These are phyloP conservation scores for Olyra latifolia DNA, from an alignment of 176 grass and related monocot genomes.

Conservation along the genomic window DNA sequence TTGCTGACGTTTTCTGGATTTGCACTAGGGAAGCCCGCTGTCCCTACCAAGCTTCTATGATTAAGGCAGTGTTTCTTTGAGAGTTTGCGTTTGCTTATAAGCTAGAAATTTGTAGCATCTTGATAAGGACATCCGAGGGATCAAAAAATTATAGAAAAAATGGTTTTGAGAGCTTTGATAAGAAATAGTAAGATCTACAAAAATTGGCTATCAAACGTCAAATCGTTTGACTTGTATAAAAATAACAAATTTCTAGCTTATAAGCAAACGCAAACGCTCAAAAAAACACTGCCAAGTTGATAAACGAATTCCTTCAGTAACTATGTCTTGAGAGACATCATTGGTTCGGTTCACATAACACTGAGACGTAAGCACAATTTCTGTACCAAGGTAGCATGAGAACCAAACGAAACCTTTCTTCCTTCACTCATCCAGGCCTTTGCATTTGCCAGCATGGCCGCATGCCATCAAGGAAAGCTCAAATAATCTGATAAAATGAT, in stretches of 20 bases:
- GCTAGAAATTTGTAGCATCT: too few species aligned
- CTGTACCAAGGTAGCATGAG: constrained; percentile 38
- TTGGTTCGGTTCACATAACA: constrained; percentile 36
- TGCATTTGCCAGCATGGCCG: constrained; percentile 47
- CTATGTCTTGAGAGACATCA: not conserved
- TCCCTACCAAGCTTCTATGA: not conserved
- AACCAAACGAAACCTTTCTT: constrained; percentile 49
- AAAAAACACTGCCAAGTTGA: too few species aligned
- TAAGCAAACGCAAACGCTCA: too few species aligned
- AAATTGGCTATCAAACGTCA: too few species aligned
- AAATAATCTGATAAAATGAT: constrained; percentile 51
- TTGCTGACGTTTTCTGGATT: not conserved
- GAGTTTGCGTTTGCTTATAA: too few species aligned
- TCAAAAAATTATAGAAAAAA: too few species aligned
- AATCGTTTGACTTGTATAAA: too few species aligned
- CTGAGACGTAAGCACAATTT: constrained; percentile 46
- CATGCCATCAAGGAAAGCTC: constrained; percentile 46
- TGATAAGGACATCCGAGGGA: too few species aligned
- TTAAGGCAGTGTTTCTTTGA: too few species aligned
- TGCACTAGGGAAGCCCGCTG: not conserved
- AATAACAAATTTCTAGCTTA: too few species aligned
- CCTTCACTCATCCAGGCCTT: constrained; percentile 50
- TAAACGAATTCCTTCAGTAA: not conserved
- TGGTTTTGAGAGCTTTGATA: too few species aligned
- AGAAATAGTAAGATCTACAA: too few species aligned